Evolutionary conservation across 805 yeast genomes (phyloP), one percentile per base, ranked within the genome.

Genomic region (Clavispora vitiphila): DNA sequence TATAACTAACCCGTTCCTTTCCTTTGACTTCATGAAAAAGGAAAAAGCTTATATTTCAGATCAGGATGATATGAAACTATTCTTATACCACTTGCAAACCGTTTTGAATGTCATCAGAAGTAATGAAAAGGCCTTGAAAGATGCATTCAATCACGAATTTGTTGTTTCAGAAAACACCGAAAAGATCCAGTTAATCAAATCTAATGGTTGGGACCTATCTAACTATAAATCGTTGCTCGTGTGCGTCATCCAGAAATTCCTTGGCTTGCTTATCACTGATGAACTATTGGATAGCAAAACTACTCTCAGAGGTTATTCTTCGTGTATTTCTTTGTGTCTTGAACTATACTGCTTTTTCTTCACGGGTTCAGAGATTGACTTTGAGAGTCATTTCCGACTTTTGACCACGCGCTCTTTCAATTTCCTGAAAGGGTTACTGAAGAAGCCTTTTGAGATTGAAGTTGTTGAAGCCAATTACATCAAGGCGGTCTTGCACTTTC

Each of bases 211-310:
- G 79, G 67, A 64, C 25, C 56, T 69, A 64, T 77, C 86, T 0
- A 80, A 84, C 1, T 84, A 82, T 56, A 81, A 81, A 48, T 74
- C 78, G 8, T 64, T 83, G 20, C 52, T 80, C 0, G 44, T 81
- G 12, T 58, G 67, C 34, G 63, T 76, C 2, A 46, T 80, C 11
- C 57, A 69, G 34, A 74, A 68, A 38, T 79, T 80, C 48, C 57
- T 83, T 36, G 53, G 60, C 5, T 49, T 65, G 27, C 50, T 50
- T 25, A 24, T 64, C 2, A 44, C 47, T 19, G 31, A 38, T 1
- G 55, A 48, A 27, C 29, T 57, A 29, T 48, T 62, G 3, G 46
- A 57, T 4, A 57, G 62, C 31, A 43, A 41, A 2, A 34, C 22
- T 8, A 34, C 39, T 1, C 34, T 61, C 30, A 39, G 50, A 0